Evolutionary conservation across 2,329 filamentous ascomycete species (phyloP).

Genomic region (Pyricularia sp.): DNA sequence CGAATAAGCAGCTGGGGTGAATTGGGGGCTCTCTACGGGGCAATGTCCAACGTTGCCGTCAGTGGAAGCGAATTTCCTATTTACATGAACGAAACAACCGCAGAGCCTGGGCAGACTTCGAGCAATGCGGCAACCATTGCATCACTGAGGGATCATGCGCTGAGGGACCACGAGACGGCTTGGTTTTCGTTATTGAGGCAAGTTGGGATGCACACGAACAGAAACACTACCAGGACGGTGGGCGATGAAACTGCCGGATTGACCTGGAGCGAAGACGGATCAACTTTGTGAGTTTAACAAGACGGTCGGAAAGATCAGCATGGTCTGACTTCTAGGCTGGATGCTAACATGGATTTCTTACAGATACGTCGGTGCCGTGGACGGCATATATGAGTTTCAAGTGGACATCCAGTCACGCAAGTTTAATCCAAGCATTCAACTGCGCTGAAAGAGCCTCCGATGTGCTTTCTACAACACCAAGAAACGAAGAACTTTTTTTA

Average conservation of each 20-base stretch:
- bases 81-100: constrained; percentile 21
- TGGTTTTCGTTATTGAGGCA: constrained; percentile 23
- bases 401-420: constrained; percentile 56
- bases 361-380: constrained; percentile 56
- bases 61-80: neutral
- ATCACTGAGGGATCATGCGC: constrained; percentile 5
- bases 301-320: constrained; percentile 7
- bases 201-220: constrained; percentile 18
- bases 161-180: constrained; percentile 4
- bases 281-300: constrained; percentile 38
- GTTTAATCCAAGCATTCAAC: constrained; percentile 42
- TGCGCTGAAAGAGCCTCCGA: constrained; percentile 29
- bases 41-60: neutral
- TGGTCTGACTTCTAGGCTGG: neutral
- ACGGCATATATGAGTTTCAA: constrained; percentile 67
- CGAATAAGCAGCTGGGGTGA: constrained; percentile 1
- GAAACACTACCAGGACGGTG: constrained; percentile 10
- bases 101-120: constrained; percentile 18
- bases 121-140: neutral
- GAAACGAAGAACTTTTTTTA: constrained; percentile 4
- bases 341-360: neutral
- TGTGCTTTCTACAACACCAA: neutral
- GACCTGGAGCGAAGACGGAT: constrained; percentile 53
- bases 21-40: neutral
- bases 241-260: constrained; percentile 52